Conservation (phyloP, 345 rosid species). For the Syzygium grande region DNA sequence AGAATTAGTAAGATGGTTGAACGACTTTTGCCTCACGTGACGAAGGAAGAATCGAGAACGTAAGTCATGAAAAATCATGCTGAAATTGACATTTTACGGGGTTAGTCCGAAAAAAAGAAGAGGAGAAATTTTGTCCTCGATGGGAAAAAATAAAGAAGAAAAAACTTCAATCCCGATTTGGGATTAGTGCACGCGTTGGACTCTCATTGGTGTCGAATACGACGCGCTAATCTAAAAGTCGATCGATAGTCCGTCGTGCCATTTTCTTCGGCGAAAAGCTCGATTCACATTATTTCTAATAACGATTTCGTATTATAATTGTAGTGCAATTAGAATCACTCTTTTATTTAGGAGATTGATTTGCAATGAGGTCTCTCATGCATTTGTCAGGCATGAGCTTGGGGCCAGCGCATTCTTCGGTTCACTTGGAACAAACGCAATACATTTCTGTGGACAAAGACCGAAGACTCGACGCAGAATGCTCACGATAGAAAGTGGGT, state of each 20-base stretch:
- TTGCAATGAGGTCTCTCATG: not conserved
- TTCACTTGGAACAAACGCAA: not conserved
- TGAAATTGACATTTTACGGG: not conserved
- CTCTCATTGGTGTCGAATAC: not conserved
- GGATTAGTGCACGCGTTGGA: not conserved
- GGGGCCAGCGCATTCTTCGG: not conserved
- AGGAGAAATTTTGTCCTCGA: not conserved
- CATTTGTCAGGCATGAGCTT: not conserved
- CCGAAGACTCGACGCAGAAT: not conserved
- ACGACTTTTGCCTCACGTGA: not conserved
- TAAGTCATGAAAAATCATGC: not conserved
- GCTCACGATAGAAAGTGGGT: not conserved
- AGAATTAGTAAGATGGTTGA: not conserved
- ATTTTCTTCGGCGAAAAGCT: no score
- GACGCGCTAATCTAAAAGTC: not conserved
- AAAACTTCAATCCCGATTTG: not conserved
- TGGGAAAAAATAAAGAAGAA: no score
- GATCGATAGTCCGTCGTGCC: not conserved
- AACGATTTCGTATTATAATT: no score
- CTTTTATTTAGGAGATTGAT: not conserved
- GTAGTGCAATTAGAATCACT: not conserved
- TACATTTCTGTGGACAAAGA: not conserved
- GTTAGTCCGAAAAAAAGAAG: not conserved
- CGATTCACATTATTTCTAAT: not conserved
- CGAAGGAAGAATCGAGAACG: not conserved